Conservation (phyloP, 2,329 filamentous ascomycete genomes). For the Hypoxylon sp. region DNA sequence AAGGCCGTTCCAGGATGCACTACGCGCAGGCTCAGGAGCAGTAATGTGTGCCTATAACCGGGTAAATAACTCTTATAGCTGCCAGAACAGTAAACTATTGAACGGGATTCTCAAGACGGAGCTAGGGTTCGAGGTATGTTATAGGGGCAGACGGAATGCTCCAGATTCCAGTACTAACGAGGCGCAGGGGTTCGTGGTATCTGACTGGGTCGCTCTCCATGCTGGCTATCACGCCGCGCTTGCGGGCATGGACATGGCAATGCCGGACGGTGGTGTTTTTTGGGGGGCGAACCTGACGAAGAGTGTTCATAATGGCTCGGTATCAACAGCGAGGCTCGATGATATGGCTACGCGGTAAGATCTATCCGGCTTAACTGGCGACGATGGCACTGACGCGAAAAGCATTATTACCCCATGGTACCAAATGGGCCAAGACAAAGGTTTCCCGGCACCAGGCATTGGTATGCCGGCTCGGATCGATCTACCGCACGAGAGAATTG, state of each 20-base stretch:
- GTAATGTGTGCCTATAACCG: conserved; percentile 57
- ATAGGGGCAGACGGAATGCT: too few species aligned
- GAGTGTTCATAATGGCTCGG: conserved; percentile 58
- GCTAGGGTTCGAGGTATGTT: conserved; percentile 48
- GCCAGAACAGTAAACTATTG: conserved; percentile 58
- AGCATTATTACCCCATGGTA: conserved; percentile 52
- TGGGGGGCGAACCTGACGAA: conserved; percentile 57
- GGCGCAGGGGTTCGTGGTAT: conserved; percentile 51
- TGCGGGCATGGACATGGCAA: conserved; percentile 60
- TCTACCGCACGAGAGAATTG: conserved; percentile 49
- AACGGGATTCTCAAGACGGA: conserved; percentile 59
- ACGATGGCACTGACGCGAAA: conserved; percentile 26
- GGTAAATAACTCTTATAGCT: conserved; percentile 59
- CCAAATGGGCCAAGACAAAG: conserved; percentile 49
- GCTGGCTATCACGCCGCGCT: conserved; percentile 53
- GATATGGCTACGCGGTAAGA: conserved; percentile 62
- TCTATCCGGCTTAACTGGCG: neutral
- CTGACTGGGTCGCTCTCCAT: conserved; percentile 55
- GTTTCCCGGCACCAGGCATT: conserved; percentile 42
- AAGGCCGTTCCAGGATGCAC: conserved; percentile 28
- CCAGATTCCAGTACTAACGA: neutral
- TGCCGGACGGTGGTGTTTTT: conserved; percentile 51
- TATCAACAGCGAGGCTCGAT: conserved; percentile 46
- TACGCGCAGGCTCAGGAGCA: conserved; percentile 43
- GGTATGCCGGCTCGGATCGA: conserved; percentile 49